A percentile compares a stretch with the other conserved stretches of the same genome.
Evolutionary conservation across 2,329 filamentous ascomycete genomes (phyloP).

Genomic region (Alternaria sp.): DNA sequence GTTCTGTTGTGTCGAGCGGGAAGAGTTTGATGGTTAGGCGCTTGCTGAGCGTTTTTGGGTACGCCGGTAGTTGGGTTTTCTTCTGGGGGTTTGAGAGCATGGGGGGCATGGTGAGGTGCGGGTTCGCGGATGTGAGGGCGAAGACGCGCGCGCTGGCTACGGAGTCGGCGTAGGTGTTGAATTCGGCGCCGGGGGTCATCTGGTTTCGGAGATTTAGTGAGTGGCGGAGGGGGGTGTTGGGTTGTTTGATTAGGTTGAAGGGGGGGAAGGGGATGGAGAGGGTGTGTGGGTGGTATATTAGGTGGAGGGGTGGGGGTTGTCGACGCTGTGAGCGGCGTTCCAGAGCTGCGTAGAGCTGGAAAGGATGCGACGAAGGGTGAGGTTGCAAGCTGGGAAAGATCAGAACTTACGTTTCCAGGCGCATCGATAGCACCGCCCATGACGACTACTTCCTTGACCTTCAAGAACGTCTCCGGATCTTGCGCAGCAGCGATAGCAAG

Average conservation of each 20-base stretch:
- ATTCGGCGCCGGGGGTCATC: constrained; percentile 83
- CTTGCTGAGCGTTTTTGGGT: constrained; percentile 51
- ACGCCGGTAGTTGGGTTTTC: constrained; percentile 42
- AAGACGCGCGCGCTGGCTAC: constrained; percentile 57
- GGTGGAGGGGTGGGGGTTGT: constrained; percentile 28
- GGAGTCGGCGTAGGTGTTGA: constrained; percentile 89
- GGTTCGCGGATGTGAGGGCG: constrained; percentile 61
- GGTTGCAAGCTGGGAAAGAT: neutral
- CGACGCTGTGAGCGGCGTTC: neutral
- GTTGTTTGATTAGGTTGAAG: constrained; percentile 50
- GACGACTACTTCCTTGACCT: constrained; percentile 87
- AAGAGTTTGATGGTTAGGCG: constrained; percentile 56
- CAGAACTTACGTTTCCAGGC: constrained; percentile 70
- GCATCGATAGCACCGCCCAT: constrained; percentile 89
- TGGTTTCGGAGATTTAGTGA: constrained; percentile 46
- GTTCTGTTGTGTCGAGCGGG: constrained; percentile 56
- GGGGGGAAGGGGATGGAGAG: constrained; percentile 37
- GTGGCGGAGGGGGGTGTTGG: constrained; percentile 39
- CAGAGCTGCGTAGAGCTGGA: constrained; percentile 22
- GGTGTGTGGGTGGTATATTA: constrained; percentile 24
- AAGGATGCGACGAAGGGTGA: neutral
- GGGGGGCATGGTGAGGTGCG: constrained; percentile 80
- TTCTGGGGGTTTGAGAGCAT: constrained; percentile 52
- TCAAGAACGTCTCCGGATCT: constrained; percentile 87
- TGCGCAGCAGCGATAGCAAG: constrained; percentile 85